Conservation (phyloP, 352 stramenopile genomes). For the Globisporangium splendens region DNA sequence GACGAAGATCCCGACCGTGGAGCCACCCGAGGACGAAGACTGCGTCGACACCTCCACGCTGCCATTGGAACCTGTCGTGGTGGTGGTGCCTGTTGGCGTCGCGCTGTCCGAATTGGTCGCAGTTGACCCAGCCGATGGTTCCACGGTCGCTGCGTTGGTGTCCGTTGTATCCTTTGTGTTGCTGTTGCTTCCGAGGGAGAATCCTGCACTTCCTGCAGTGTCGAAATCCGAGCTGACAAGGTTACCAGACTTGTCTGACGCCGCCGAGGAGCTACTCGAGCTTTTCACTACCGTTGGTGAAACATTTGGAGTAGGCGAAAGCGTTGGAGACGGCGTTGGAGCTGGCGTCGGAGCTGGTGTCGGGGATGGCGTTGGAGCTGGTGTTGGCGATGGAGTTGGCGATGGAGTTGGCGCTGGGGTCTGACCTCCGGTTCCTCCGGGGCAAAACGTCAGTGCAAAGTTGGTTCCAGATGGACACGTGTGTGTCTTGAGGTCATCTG, state of each 20-base stretch:
- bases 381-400: conserved; percentile 14
- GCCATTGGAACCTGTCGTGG: conserved; percentile 14
- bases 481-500: conserved; percentile 60
- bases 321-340: background rate
- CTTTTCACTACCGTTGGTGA: conserved; percentile 22
- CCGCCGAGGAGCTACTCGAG: conserved; percentile 8
- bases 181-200: conserved; percentile 9
- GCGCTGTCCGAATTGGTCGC: background rate
- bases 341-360: conserved; percentile 15
- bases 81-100: conserved; percentile 10
- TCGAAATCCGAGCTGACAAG: conserved; percentile 3
- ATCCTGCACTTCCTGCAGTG: background rate
- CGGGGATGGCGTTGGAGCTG: conserved; percentile 15
- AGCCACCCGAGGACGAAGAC: conserved; percentile 23
- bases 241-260: background rate
- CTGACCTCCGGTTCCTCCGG: conserved; percentile 29
- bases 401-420: conserved; percentile 17
- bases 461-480: conserved; percentile 45
- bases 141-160: conserved; percentile 16
- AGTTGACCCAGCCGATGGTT: conserved; percentile 13
- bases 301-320: background rate
- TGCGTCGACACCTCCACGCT: conserved; percentile 43
- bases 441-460: conserved; percentile 72
- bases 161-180: conserved; percentile 2
- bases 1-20: conserved; percentile 13